A percentile compares a stretch with the other conserved stretches of the same genome.
Conservation (phyloP, 345 rosid genomes). For the Boechera divaricarpa region DNA sequence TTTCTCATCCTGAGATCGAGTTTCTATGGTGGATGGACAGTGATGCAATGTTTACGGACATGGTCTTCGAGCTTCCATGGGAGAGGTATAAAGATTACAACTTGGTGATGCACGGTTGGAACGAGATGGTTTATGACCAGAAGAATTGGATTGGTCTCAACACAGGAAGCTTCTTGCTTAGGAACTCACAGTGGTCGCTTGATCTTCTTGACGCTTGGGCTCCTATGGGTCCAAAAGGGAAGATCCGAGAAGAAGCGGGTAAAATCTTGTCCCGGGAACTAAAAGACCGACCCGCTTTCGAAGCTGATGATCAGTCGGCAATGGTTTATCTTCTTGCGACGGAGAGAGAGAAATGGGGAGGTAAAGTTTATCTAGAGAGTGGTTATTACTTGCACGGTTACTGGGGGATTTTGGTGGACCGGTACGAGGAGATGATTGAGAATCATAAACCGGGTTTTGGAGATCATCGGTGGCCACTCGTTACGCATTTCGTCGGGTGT, state of each 20-base stretch:
- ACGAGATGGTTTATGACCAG: constrained; percentile 68
- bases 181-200: constrained; percentile 72
- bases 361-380: constrained; percentile 70
- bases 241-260: constrained; percentile 69
- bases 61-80: constrained; percentile 85
- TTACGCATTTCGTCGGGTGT: constrained; percentile 84
- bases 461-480: constrained; percentile 78
- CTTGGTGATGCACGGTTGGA: constrained; percentile 81
- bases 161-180: constrained; percentile 69
- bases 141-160: constrained; percentile 77
- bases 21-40: constrained; percentile 87
- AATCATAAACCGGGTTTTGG: constrained; percentile 71
- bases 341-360: constrained; percentile 69
- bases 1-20: constrained; percentile 79
- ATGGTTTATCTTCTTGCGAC: constrained; percentile 72
- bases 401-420: constrained; percentile 76
- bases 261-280: constrained; percentile 62
- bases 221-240: constrained; percentile 76
- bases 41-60: constrained; percentile 80
- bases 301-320: constrained; percentile 76
- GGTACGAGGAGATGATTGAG: constrained; percentile 73
- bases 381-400: constrained; percentile 77
- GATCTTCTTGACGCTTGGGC: constrained; percentile 80
- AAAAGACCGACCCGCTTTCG: constrained; percentile 65
- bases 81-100: constrained; percentile 68